Evolutionary conservation across 2,329 filamentous ascomycete species (phyloP), one percentile per base, ranked within the genome.

Genomic region (Boeremia lycopersici): DNA sequence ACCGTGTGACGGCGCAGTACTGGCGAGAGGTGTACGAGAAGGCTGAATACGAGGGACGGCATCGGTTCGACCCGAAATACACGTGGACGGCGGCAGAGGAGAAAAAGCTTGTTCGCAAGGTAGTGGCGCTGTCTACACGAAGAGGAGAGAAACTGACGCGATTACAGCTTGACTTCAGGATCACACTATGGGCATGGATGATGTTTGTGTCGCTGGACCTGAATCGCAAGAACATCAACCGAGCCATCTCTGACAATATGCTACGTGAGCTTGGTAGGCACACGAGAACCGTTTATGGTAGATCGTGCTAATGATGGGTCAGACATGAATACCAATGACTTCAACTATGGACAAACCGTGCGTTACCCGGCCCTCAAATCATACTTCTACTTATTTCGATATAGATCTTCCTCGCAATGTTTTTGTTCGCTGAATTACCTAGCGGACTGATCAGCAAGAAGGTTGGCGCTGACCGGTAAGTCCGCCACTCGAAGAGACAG

Each of bases 391-490:
- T 65, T 8, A 63, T 7, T 28, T 35, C 2, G 7, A n/a, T 30
- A 10, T 53, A 65, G 57, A 68, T 71, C 2, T 71, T 70, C 29
- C 58, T 71, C 0, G 68, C 78, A 0, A 72, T 73, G 0, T 83
- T 82, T 50, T 70, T 82, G 1, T 73, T 76, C 1, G 79, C 81
- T 4, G 80, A 82, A 39, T 66, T 83, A 0, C 81, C 81, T 3
- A 80, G 79, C 42, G 79, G 79, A 13, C 67, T 83, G 3, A 71
- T 83, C 45, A 81, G 78, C 50, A 83, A 83, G 68, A 80, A 79
- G 47, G 62, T 83, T 7, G 81, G 81, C 9, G 79, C 80, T 0
- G 79, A 82, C 58, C 40, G 52, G 50, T 48, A 39, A 43, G 50
- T 23, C 23, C 29, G 9, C 28, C 15, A 11, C 6, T n/a, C 8